Evolutionary conservation across 2,329 filamentous ascomycete species (phyloP).

Genomic region (Alternaria sp.): DNA sequence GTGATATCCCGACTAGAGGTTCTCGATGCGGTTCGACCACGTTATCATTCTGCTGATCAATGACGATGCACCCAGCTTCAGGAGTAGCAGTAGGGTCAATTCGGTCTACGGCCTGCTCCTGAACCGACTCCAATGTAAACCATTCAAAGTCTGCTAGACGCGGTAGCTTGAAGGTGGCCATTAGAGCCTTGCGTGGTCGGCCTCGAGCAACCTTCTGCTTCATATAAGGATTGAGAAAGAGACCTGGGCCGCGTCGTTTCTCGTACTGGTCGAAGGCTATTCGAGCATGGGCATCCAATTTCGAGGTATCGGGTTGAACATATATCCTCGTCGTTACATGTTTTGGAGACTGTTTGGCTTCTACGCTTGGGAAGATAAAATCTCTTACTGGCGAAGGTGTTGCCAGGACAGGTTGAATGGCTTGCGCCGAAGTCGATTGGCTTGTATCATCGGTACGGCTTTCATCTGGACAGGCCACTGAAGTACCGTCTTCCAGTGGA

Average conservation of each 20-base stretch:
- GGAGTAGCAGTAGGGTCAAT: neutral
- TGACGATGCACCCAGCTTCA: neutral
- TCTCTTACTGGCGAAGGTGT: neutral
- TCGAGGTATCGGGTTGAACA: conserved; percentile 6
- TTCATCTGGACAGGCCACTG: neutral
- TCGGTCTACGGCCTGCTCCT: neutral
- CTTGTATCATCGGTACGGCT: neutral
- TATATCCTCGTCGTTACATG: neutral
- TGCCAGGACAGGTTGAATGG: neutral
- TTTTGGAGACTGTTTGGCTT: neutral
- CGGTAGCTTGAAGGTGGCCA: conserved; percentile 54
- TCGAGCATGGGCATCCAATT: conserved; percentile 19
- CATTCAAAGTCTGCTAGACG: conserved; percentile 48
- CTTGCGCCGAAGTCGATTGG: neutral
- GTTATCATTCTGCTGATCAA: neutral
- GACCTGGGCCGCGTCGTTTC: conserved; percentile 44
- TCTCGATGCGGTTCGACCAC: neutral
- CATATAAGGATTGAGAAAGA: conserved; percentile 58
- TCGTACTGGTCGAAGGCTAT: conserved; percentile 41
- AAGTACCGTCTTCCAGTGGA: neutral
- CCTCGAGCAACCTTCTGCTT: conserved; percentile 50
- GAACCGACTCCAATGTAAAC: conserved; percentile 33
- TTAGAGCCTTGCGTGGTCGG: conserved; percentile 54
- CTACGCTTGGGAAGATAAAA: neutral
- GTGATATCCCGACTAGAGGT: neutral